Base-by-base conservation (phyloP, 495 filamentous ascomycete species). In the Hamigera avellanea region DNA sequence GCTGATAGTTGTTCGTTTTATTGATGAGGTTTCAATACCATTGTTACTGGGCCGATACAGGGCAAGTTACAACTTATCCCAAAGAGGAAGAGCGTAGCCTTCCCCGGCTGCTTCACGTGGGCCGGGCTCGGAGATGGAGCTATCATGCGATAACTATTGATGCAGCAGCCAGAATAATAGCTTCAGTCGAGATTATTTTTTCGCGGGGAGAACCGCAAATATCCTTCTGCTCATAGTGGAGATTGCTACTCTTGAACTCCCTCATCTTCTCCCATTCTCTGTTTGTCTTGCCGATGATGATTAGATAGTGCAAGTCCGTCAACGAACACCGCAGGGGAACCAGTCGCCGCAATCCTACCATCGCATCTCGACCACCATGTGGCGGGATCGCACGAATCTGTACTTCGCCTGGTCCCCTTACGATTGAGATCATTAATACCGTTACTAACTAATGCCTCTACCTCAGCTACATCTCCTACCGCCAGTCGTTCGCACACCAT, bases 301-400 rank as follows among this genome's bases (percentile, higher is more conserved):
- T 36, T 33, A 41, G 28, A 33, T 25, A 32, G 43, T 41, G 33
- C 39, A 42, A 19, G 23, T 34, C 39, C 33, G 14, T 29, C 40
- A 35, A 34, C 19, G 32, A 18, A 17, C n/a, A 41, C 35, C 30
- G 26, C 42, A 43, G 26, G 43, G 46, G 50, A 59, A 49, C n/a
- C 23, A 30, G 25, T 32, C 41, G 30, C 21, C 19, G 31, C 23
- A 33, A 21, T 35, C 33, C 12, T 27, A 27, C 33, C 25, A 32
- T 32, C 15, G 21, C 30, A 32, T 35, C 15, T 19, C 30, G 29
- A 35, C 67, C 74, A 77, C 69, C 50, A 89, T 93, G 83, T 95
- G 85, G 83, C 86, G 91, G 67, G 91, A 98, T 73, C 78, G 91
- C 64, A 98, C 93, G 33, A 98, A 96, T 56, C 81, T 98, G 89